These are phyloP conservation scores for Didymella pinodella DNA, from an alignment of 2,329 filamentous ascomycete species.

Conservation along the genomic window DNA sequence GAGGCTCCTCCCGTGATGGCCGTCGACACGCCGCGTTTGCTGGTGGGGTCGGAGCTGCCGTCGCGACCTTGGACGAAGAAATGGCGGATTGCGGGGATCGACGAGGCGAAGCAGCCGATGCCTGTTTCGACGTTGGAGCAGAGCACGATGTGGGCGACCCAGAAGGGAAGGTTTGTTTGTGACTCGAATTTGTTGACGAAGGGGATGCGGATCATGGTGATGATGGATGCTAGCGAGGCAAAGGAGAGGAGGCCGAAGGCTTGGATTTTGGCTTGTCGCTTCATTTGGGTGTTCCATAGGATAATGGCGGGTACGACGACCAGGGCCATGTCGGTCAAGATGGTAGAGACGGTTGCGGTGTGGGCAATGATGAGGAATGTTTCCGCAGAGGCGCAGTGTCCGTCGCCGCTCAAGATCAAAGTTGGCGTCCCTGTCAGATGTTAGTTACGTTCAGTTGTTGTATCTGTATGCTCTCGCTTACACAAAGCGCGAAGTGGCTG, in stretches of 20 bases:
- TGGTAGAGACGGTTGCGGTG: conserved; percentile 31
- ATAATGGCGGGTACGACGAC: conserved; percentile 33
- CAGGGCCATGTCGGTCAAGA: conserved; percentile 31
- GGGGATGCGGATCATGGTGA: conserved; percentile 28
- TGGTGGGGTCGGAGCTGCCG: conserved; percentile 24
- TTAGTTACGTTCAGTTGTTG: neutral
- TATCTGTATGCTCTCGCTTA: neutral
- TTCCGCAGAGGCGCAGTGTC: conserved; percentile 25
- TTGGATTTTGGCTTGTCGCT: conserved; percentile 30
- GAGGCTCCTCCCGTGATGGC: neutral
- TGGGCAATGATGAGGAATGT: conserved; percentile 35
- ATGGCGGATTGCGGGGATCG: conserved; percentile 29
- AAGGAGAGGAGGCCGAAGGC: conserved; percentile 34
- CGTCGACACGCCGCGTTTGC: neutral
- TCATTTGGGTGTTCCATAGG: conserved; percentile 37
- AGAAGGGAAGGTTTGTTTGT: conserved; percentile 29
- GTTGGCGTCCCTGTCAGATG: conserved; percentile 19
- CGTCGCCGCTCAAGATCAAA: conserved; percentile 24
- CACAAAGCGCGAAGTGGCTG: conserved; percentile 27
- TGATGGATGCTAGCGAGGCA: conserved; percentile 26
- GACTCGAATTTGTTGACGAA: conserved; percentile 34
- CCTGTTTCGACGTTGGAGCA: conserved; percentile 37
- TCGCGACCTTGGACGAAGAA: conserved; percentile 20
- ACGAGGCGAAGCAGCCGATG: conserved; percentile 33
- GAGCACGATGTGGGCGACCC: conserved; percentile 36